Base-by-base conservation (phyloP, 1,139 yeast species). In the Starmera stellimalicola region DNA sequence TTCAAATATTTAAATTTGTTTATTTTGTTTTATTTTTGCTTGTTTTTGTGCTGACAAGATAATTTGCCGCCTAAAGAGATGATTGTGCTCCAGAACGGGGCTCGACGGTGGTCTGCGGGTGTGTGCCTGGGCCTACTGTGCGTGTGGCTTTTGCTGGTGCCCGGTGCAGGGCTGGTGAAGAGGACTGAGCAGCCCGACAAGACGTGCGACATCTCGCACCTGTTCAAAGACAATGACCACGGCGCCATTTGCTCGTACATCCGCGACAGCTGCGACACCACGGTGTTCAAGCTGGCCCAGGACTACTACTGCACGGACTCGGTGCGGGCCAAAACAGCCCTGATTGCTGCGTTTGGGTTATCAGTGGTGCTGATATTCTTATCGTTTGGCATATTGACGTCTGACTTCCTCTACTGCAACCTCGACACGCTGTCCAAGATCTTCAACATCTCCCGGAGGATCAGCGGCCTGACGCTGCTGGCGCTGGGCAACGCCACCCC, bases 401-500 rank as follows among this genome's bases (percentile, higher is more conserved):
- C 84, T 7, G 83, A 78, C 48, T 82, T 68, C 48, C 58, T 85
- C 26, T 78, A 88, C 37, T 91, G 94, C 0, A 84, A 82, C 45
- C 57, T 85, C 15, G 68, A 74, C 35, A 65, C 75, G 24, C 64
- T 84, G 16, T 73, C 94, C 8, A 63, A 65, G 20, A 54, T 65
- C 31, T 58, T 85, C 15, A 70, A 74, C 10, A 57, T 88, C 32
- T 74, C 91, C 10, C 93, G 85, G 42, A 75, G 83, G 37, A 61
- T 88, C 26, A 82, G 95, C 4, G 97, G 97, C 0, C 70, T 88
- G 45, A 88, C 96, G 0, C 62, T 88, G 30, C 62, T 91, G 37
- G 95, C 98, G 0, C 65, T 88, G 41, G 97, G 97, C 1, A 91
- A 91, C 55, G 91, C 95, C 8, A 70, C 94, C 0, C 95, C 97